phyloP scores from a whole-genome alignment of 257 asterid species.

The Nicotiana noctiflora region DNA sequence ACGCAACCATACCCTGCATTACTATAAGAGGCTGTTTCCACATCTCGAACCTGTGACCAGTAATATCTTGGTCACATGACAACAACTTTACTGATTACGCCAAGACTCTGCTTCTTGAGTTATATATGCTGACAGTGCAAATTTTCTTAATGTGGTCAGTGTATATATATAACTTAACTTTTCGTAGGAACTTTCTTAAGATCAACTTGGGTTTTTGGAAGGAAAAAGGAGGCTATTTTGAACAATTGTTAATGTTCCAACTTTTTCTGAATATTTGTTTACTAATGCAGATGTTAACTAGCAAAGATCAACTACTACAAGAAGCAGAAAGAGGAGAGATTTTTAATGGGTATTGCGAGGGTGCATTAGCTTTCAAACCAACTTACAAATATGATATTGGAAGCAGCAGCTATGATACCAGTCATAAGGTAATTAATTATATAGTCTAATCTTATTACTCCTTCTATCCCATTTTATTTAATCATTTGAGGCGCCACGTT shows the following conservation, averaged over 20 bases:
- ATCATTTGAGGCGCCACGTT: background rate
- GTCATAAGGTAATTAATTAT: conserved; percentile 43
- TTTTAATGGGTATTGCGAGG: conserved; percentile 60
- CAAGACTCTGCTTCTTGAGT: no score
- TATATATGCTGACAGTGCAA: background rate
- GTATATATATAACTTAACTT: background rate
- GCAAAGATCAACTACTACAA: conserved; percentile 58
- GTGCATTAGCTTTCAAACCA: conserved; percentile 59
- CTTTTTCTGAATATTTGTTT: background rate
- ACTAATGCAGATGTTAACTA: conserved; percentile 31
- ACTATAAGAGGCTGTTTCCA: no score
- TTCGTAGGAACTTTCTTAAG: background rate
- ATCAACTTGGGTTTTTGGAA: no score
- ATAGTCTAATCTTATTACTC: background rate
- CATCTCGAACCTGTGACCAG: no score
- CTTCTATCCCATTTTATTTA: background rate
- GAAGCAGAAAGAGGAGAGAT: conserved; percentile 69
- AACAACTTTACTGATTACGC: no score
- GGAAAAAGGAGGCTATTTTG: no score
- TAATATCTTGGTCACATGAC: no score
- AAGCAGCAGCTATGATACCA: conserved; percentile 58
- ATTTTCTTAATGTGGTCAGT: no score
- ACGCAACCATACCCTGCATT: no score
- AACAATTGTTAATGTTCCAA: background rate
- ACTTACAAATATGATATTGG: conserved; percentile 58